Base-by-base conservation (phyloP, 1,284 basidiomycete species). In the Cryptococcus sp. region DNA sequence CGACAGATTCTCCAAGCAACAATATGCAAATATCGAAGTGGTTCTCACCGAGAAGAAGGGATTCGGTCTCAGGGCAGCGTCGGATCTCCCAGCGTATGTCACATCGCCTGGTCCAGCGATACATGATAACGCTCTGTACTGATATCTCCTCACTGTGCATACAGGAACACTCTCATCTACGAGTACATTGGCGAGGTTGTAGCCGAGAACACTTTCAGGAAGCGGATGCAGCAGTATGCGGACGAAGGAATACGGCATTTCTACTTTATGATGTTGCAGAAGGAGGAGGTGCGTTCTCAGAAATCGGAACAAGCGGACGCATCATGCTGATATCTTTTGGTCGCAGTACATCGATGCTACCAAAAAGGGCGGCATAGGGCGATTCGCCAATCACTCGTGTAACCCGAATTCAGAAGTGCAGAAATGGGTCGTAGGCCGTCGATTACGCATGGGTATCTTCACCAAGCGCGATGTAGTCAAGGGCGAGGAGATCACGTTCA, bases 211-310 rank as follows among this genome's bases (percentile, higher is more conserved):
- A 88, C 88, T 17, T 97, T 99, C 77, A 86, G 89, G 77, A 92
- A 91, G 75, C 87, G 95, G 42, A 98, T 99, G 93, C 85, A 89
- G 51, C 87, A 89, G 41, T 99, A 99, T 75, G 93, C 87, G 1
- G 84, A 88, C 45, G 93, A 97, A 76, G 94, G 94, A 17, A 93
- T 98, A 63, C 83, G 86, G 57, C 95, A 99, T 78, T 99, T 99
- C 72, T 99, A 99, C 80, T 99, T 99, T 73, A 99, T 99, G 96
- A 95, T 97, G 90, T 80, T 99, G 56, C 96, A 98, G 78, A 93
- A 91, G 70, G 93, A 97, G 68, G 93, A 99, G 84, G 92, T 92
- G 64, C 61, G 86, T 65, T 60, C 39, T 41, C 27, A 11, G 23
- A 47, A 47, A 8, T 30, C 20, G 17, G 15, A 53, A 30, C 16